phyloP scores from a whole-genome alignment of 2,329 filamentous ascomycete genomes.

The Neofusicoccum kwambonambiense region DNA sequence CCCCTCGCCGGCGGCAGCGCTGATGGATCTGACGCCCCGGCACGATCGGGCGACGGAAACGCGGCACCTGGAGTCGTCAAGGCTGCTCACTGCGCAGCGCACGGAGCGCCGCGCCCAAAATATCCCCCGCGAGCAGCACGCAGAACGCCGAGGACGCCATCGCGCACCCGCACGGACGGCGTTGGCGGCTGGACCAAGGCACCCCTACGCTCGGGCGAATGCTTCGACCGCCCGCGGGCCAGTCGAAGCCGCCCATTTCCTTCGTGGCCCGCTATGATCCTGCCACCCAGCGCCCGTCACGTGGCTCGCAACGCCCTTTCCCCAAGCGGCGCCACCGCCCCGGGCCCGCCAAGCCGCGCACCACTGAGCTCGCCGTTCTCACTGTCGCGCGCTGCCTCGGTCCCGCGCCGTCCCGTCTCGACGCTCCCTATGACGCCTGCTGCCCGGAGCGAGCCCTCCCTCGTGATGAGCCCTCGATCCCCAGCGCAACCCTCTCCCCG shows the following conservation, averaged over 20 bases:
- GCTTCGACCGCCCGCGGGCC: no score
- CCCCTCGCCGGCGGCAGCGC: background rate
- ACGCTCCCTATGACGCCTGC: slow-evolving; percentile 7
- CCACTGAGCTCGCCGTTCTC: no score
- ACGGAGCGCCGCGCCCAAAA: slow-evolving; percentile 1
- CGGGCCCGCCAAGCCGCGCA: background rate
- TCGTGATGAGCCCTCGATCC: background rate
- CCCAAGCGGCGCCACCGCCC: background rate
- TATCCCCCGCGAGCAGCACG: background rate
- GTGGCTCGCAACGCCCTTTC: background rate
- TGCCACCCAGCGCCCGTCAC: background rate
- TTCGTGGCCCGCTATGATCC: no score
- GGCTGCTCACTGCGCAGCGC: background rate
- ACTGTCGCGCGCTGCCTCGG: background rate
- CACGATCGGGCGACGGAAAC: slow-evolving; percentile 4
- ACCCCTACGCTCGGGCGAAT: no score
- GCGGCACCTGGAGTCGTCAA: background rate
- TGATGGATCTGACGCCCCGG: background rate
- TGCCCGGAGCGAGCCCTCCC: background rate
- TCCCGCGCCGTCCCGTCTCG: slow-evolving; percentile 3
- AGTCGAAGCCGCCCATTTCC: no score
- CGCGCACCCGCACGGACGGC: no score
- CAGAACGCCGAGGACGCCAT: no score
- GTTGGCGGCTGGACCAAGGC: no score
- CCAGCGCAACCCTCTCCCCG: background rate